Conservation (phyloP, 306 rosid genomes). For the Elaeagnus macrophylla region DNA sequence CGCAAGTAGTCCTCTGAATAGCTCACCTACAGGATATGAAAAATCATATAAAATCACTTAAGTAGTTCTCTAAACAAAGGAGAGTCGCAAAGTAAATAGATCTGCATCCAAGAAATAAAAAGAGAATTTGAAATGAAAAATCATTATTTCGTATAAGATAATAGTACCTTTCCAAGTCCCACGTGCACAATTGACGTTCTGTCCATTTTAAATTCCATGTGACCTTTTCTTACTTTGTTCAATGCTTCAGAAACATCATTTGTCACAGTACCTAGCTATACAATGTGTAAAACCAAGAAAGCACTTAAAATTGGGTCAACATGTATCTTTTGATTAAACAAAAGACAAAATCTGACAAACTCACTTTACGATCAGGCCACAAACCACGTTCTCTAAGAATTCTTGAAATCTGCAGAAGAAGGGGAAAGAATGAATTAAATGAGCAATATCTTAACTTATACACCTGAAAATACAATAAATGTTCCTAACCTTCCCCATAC, state of each 20-base stretch:
- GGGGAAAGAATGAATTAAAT: conserved; percentile 20
- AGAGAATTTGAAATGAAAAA: conserved; percentile 9
- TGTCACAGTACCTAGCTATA: conserved; percentile 90
- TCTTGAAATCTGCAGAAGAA: conserved; percentile 69
- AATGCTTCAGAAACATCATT: conserved; percentile 77
- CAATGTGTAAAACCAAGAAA: conserved; percentile 22
- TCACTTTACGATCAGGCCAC: conserved; percentile 93
- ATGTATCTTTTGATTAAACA: conserved; percentile 11
- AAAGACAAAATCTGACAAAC: conserved; percentile 25
- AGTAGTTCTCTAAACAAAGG: conserved; percentile 1
- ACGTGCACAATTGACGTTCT: conserved; percentile 74
- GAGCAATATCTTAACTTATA: conserved; percentile 14
- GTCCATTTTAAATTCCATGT: conserved; percentile 89
- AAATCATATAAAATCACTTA: background rate
- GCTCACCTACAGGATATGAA: conserved; percentile 46
- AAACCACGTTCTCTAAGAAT: conserved; percentile 87
- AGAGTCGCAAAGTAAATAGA: conserved; percentile 1
- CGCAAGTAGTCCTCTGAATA: conserved; percentile 62
- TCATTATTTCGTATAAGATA: conserved; percentile 10
- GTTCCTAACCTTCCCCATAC: conserved; percentile 70
- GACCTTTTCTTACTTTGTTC: conserved; percentile 72
- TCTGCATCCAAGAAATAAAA: background rate
- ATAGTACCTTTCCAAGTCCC: conserved; percentile 85
- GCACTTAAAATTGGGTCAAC: conserved; percentile 15
- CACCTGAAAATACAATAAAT: conserved; percentile 9